These are phyloP conservation scores for Collybia sordida DNA, from an alignment of 768 basidiomycete species.

Conservation along the genomic window DNA sequence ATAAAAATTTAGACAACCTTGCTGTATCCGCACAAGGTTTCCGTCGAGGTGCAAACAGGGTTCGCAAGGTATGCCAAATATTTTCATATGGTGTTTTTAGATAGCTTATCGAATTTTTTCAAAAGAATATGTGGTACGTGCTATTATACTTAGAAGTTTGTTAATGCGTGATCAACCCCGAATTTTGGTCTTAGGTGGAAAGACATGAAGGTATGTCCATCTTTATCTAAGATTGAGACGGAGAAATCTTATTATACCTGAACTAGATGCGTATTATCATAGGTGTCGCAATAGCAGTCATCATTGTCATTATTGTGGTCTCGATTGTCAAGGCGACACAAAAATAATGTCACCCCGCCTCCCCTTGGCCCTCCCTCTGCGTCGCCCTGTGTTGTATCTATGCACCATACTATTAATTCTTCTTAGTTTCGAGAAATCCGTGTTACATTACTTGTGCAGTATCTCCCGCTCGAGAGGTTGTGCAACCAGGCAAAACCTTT, in stretches of 20 bases:
- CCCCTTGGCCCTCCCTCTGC: conserved; percentile 16
- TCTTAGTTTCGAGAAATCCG: not conserved
- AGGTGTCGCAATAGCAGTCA: conserved; percentile 82
- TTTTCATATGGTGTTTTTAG: not conserved
- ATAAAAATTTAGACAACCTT: conserved; percentile 69
- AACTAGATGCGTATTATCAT: conserved; percentile 95
- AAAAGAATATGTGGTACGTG: conserved; percentile 88
- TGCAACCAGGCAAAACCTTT: conserved; percentile 2
- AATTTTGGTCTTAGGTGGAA: conserved; percentile 70
- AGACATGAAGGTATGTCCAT: conserved; percentile 81
- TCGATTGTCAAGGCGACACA: conserved; percentile 87
- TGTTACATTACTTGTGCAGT: conserved; percentile 5
- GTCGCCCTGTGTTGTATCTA: conserved; percentile 42
- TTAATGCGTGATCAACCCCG: conserved; percentile 11
- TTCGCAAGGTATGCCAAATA: conserved; percentile 78
- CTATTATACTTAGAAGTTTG: not conserved
- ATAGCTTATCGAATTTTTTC: conserved; percentile 6
- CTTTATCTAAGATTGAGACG: conserved; percentile 9
- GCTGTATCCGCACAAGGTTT: conserved; percentile 99
- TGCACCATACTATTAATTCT: conserved; percentile 25
- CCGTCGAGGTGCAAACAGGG: conserved; percentile 94
- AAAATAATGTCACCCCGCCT: conserved; percentile 28
- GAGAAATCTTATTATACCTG: conserved; percentile 6
- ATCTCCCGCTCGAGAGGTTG: not conserved
- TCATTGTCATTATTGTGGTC: conserved; percentile 95